Evolutionary conservation across 2,329 filamentous ascomycete species (phyloP).

Genomic region (Daldinia eschscholtzii): DNA sequence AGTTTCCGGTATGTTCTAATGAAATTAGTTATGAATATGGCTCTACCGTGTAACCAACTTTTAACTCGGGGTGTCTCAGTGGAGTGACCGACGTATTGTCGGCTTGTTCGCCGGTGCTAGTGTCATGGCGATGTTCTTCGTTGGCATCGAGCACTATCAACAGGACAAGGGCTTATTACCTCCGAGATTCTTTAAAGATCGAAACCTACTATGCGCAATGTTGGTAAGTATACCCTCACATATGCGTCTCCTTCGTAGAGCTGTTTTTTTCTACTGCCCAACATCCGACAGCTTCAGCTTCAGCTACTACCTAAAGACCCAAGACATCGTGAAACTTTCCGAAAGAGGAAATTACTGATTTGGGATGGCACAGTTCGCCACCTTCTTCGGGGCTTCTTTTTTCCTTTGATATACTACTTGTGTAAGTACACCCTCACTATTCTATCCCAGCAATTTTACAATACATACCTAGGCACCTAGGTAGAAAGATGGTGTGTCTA

Average conservation of each 20-base stretch:
- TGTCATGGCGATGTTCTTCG: slow-evolving; percentile 61
- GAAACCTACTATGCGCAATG: slow-evolving; percentile 54
- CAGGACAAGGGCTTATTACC: slow-evolving; percentile 64
- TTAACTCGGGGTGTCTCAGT: slow-evolving; percentile 48
- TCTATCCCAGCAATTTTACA: neutral
- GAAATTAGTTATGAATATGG: neutral
- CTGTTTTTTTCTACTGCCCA: neutral
- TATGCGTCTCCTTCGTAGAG: neutral
- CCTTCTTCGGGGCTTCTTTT: slow-evolving; percentile 62
- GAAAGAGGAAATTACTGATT: slow-evolving; percentile 18
- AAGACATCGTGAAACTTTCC: neutral
- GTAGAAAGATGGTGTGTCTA: slow-evolving; percentile 1
- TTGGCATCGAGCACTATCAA: slow-evolving; percentile 60
- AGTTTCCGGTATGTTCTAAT: slow-evolving; percentile 53
- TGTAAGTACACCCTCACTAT: slow-evolving; percentile 53
- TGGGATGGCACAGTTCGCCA: slow-evolving; percentile 55
- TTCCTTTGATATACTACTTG: slow-evolving; percentile 66
- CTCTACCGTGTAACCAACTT: neutral
- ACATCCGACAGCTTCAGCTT: neutral
- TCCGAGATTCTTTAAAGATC: slow-evolving; percentile 62
- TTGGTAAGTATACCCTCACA: slow-evolving; percentile 21
- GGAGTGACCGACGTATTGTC: slow-evolving; percentile 63
- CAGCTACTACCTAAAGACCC: neutral
- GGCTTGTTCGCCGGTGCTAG: slow-evolving; percentile 65
- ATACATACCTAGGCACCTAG: neutral